These are phyloP conservation scores for Macrocybe gigantea DNA, from an alignment of 768 basidiomycete genomes.

Conservation along the genomic window DNA sequence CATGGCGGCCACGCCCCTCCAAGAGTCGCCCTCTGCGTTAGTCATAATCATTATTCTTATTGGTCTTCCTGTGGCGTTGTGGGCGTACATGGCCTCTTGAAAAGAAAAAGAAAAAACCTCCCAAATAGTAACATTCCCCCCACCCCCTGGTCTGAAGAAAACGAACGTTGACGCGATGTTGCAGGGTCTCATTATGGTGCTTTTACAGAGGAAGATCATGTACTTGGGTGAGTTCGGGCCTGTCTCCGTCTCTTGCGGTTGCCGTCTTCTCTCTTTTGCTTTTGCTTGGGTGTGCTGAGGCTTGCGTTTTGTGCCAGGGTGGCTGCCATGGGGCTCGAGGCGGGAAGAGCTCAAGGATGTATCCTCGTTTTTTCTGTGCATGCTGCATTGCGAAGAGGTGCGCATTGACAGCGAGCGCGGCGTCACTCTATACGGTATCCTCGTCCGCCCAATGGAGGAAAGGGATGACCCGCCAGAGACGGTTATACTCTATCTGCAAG, in stretches of 20 bases:
- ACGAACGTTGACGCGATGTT: neutral
- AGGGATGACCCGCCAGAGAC: conserved; percentile 5
- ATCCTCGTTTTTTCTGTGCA: conserved; percentile 4
- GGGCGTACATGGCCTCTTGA: conserved; percentile 33
- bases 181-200: conserved; percentile 40
- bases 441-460: conserved; percentile 5
- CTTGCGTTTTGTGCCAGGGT: conserved; percentile 12
- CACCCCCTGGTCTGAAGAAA: neutral
- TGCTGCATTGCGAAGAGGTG: conserved; percentile 13
- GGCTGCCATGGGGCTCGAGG: conserved; percentile 34
- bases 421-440: conserved; percentile 10
- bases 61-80: conserved; percentile 32
- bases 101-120: too few relatives aligned
- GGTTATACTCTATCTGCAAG: conserved; percentile 18
- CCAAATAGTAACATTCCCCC: too few relatives aligned
- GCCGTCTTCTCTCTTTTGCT: too few relatives aligned
- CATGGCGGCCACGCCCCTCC: neutral
- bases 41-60: conserved; percentile 22
- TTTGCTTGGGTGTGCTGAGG: neutral
- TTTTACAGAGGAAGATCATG: conserved; percentile 45
- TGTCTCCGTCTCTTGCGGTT: too few relatives aligned
- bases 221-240: conserved; percentile 32
- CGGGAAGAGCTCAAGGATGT: conserved; percentile 23
- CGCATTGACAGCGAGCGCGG: conserved; percentile 2
- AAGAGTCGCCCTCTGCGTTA: conserved; percentile 18